Evolutionary conservation across 2,329 filamentous ascomycete genomes (phyloP), one percentile per base, ranked within the genome.

Genomic region (Gremmenia infestans): DNA sequence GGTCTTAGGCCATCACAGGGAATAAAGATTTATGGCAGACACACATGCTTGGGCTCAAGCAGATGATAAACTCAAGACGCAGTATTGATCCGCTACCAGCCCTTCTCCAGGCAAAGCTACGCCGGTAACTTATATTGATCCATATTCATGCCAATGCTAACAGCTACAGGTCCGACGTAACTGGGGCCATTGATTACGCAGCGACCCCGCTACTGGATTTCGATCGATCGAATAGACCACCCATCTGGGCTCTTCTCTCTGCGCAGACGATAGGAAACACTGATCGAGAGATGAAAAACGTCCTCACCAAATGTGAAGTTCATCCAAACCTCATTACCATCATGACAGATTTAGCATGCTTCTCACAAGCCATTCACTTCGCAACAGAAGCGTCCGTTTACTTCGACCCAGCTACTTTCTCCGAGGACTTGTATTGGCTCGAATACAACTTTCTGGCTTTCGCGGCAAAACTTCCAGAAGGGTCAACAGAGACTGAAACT

Each of bases 11-110:
- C 28, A 50, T 61, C 32, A 50, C 46, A 9, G 64, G 64, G 28
- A 58, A 62, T 37, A 22, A 45, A 1, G 48, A 62, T 17, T 35
- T 51, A 23, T 66, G 63, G 63, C 53, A 58, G 42, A 35, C 60
- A 11, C 63, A 66, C 40, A 65, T 64, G 63, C 52, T 52, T 35
- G 62, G 63, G 12, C 52, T 65, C n/a, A 58, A 63, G 37, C 53
- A 63, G 15, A 59, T 65, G 52, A 53, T 65, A 4, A 28, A 37
- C 9, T 39, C 36, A 1, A 46, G 57, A 49, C 52, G 56, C 3
- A 39, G 42, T 5, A 45, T 61, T 5, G 39, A 51, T 5, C 55
- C 50, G 11, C 28, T 64, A 11, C 22, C 42, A 6, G 35, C 25
- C 2, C 50, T 63, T 8, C 46, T 65, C n/a, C 52, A 58, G 39